Conservation (phyloP, 495 filamentous ascomycete species). For the Aspergillus bertholletiae region DNA sequence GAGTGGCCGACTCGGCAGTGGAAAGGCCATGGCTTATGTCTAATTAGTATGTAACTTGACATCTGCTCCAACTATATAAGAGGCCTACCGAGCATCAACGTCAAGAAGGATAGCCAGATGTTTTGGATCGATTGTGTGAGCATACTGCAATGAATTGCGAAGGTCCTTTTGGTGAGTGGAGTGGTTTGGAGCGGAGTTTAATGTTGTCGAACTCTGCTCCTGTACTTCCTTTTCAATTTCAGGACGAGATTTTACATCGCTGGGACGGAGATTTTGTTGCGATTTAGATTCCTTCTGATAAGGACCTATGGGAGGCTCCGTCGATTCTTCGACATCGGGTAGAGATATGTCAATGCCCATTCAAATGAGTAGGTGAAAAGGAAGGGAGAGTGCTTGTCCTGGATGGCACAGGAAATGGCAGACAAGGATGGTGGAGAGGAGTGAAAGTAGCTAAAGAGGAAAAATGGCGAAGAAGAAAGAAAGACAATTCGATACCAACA, state of each 20-base stretch:
- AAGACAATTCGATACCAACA: neutral
- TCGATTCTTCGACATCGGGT: slow-evolving; percentile 43
- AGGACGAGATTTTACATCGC: slow-evolving; percentile 16
- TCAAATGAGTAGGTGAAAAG: slow-evolving; percentile 25
- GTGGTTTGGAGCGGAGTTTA: slow-evolving; percentile 1
- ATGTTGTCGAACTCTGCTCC: neutral
- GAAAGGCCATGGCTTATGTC: slow-evolving; percentile 50
- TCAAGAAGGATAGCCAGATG: slow-evolving; percentile 22
- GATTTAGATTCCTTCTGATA: slow-evolving; percentile 21
- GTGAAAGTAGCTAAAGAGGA: neutral
- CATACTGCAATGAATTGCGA: slow-evolving; percentile 6
- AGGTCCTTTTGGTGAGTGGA: neutral
- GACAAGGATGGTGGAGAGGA: neutral
- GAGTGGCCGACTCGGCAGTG: slow-evolving; percentile 46
- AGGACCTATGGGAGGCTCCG: slow-evolving; percentile 43
- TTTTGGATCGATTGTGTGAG: slow-evolving; percentile 28
- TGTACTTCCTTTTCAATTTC: slow-evolving; percentile 3
- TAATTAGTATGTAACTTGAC: neutral
- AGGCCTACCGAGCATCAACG: slow-evolving; percentile 28
- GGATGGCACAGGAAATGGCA: neutral
- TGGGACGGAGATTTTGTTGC: slow-evolving; percentile 15
- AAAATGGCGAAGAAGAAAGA: neutral
- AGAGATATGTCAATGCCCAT: slow-evolving; percentile 39
- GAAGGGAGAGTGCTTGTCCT: neutral
- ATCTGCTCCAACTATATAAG: no score